phyloP scores from a whole-genome alignment of 2,329 filamentous ascomycete species.

The Trichoderma breve region DNA sequence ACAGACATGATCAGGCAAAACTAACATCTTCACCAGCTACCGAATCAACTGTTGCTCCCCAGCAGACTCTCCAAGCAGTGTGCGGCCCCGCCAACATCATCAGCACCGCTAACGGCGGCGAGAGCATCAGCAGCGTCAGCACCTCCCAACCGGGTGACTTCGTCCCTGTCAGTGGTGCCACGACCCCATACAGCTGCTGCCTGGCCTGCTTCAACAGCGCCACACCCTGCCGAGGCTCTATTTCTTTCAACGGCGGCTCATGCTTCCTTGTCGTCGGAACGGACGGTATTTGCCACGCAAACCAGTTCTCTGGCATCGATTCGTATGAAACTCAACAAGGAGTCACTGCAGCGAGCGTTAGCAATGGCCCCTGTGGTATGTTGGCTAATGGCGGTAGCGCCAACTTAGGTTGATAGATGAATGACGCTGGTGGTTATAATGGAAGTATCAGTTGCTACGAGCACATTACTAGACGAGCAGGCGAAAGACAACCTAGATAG shows the following conservation, averaged over 20 bases:
- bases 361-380: slow-evolving; percentile 9
- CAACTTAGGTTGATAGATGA: not conserved
- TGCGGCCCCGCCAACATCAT: slow-evolving; percentile 8
- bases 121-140: not conserved
- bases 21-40: not conserved
- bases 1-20: not conserved
- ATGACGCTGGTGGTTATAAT: no score
- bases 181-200: not conserved
- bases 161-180: not conserved
- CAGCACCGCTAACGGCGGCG: not conserved
- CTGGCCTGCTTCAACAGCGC: not conserved
- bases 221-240: not conserved
- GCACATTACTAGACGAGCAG: not conserved
- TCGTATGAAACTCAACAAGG: not conserved
- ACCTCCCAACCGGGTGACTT: not conserved
- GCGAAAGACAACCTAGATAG: not conserved
- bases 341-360: not conserved
- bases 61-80: slow-evolving; percentile 1
- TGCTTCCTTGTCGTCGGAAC: not conserved
- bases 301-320: not conserved
- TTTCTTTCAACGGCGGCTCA: slow-evolving; percentile 27
- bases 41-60: not conserved
- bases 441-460: not conserved
- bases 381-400: not conserved
- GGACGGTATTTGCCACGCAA: not conserved